Evolutionary conservation across 176 grass and related monocot genomes (phyloP).

Genomic region (Puya raimondii): DNA sequence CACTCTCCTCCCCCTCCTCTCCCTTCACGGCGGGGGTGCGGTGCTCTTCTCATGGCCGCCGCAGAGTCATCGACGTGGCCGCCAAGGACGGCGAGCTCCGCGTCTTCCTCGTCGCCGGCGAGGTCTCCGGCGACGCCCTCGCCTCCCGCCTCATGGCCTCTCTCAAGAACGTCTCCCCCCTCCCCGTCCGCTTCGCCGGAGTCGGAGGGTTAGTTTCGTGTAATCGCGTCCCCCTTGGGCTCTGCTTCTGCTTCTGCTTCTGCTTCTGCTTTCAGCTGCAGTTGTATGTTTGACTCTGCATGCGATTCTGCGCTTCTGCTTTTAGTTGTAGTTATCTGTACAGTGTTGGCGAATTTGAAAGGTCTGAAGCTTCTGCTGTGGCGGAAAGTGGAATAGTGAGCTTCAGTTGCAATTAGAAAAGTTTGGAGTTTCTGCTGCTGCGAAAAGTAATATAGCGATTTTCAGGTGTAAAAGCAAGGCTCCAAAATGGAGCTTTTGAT

Average conservation of each 20-base stretch:
- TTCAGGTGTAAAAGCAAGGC: no score
- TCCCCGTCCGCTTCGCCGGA: slow-evolving; percentile 63
- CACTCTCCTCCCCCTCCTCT: neutral
- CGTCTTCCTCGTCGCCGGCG: slow-evolving; percentile 83
- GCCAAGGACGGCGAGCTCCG: slow-evolving; percentile 69
- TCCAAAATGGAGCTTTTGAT: no score
- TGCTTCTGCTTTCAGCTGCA: neutral
- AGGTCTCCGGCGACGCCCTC: slow-evolving; percentile 88
- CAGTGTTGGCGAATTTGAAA: no score
- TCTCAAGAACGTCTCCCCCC: slow-evolving; percentile 56
- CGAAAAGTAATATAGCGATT: no score
- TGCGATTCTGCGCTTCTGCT: neutral
- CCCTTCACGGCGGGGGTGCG: neutral
- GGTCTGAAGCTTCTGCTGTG: no score
- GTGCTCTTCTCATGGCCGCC: slow-evolving; percentile 8
- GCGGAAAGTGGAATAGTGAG: no score
- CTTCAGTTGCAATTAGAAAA: no score
- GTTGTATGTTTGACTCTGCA: neutral
- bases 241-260: neutral
- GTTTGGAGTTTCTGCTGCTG: no score
- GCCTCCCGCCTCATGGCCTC: slow-evolving; percentile 78
- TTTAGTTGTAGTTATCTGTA: neutral
- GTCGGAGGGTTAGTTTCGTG: slow-evolving; percentile 57
- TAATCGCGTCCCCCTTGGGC: neutral
- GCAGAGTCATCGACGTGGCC: slow-evolving; percentile 49